Percentiles rank a stretch among this genome's conserved stretches.
phyloP scores from a whole-genome alignment of 169 alveolate genomes.

The Neospora caninum region DNA sequence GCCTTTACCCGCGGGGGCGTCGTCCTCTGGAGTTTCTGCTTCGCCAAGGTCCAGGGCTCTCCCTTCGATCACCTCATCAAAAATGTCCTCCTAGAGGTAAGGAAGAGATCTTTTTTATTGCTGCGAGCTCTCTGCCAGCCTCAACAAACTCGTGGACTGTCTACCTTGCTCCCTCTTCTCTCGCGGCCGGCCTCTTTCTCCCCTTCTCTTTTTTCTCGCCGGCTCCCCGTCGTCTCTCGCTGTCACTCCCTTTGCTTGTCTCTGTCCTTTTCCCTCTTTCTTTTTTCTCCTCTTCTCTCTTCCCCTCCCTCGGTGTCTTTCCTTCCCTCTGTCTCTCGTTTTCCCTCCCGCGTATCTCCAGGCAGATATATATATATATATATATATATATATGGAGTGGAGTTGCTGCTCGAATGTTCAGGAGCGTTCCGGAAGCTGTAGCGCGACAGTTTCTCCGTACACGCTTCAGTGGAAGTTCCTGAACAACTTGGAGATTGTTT shows the following conservation, averaged over 20 bases:
- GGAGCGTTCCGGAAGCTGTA: slow-evolving; percentile 72
- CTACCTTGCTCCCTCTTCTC: not conserved
- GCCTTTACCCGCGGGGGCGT: slow-evolving; percentile 74
- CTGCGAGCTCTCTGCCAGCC: too few relatives aligned
- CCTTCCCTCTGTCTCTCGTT: not conserved
- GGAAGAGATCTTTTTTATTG: too few relatives aligned
- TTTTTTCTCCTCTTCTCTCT: not conserved
- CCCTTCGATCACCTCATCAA: slow-evolving; percentile 70
- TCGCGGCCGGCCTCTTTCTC: not conserved
- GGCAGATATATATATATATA: not conserved
- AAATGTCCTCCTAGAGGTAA: slow-evolving; percentile 73
- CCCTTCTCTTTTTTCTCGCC: too few relatives aligned
- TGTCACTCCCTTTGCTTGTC: too few relatives aligned
- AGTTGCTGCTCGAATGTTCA: slow-evolving; percentile 15
- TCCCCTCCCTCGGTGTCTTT: not conserved
- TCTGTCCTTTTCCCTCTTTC: not conserved
- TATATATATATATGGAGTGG: not conserved
- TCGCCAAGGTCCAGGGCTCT: slow-evolving; percentile 56
- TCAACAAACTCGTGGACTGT: not conserved
- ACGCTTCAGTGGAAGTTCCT: slow-evolving; percentile 68
- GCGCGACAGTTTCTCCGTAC: slow-evolving; percentile 60
- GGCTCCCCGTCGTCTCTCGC: too few relatives aligned
- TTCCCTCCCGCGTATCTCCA: not conserved
- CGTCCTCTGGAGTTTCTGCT: slow-evolving; percentile 38
- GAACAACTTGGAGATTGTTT: slow-evolving; percentile 67